Evolutionary conservation across 768 basidiomycete species (phyloP).

Genomic region (Leccinum subtestaceum): DNA sequence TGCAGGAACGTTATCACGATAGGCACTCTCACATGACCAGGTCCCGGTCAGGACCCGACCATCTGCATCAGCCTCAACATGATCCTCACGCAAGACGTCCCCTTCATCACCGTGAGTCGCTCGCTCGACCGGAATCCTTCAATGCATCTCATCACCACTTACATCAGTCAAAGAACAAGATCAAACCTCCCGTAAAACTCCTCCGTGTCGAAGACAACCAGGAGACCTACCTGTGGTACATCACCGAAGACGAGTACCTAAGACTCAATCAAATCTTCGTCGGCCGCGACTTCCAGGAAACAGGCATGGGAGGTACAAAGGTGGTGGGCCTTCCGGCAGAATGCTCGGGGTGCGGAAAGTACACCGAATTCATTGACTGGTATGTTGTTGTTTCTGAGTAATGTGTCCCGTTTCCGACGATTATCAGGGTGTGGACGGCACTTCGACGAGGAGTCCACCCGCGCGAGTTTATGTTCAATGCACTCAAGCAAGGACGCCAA

Average conservation of each 20-base stretch:
- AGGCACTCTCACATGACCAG: too few relatives aligned
- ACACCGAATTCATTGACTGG: slow-evolving; percentile 20
- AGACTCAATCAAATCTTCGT: slow-evolving; percentile 14
- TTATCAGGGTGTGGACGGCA: slow-evolving; percentile 16
- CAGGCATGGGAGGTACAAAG: slow-evolving; percentile 12
- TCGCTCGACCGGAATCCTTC: background rate
- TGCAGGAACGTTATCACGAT: too few relatives aligned
- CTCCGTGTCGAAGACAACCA: background rate
- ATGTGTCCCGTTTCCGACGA: background rate
- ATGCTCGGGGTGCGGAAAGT: slow-evolving; percentile 13
- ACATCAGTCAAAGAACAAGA: slow-evolving; percentile 7
- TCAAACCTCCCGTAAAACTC: slow-evolving; percentile 8
- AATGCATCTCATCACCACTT: background rate
- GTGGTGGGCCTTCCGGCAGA: slow-evolving; percentile 9
- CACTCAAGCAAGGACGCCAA: slow-evolving; percentile 11
- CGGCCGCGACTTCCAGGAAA: slow-evolving; percentile 15
- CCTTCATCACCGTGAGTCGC: slow-evolving; percentile 7
- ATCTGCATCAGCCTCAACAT: too few relatives aligned
- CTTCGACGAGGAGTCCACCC: slow-evolving; percentile 17
- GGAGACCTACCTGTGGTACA: slow-evolving; percentile 13
- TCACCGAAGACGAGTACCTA: slow-evolving; percentile 17
- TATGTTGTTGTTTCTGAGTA: background rate
- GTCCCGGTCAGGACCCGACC: too few relatives aligned
- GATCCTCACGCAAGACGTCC: slow-evolving; percentile 5
- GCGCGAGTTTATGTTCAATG: slow-evolving; percentile 18